Conservation (phyloP, 768 basidiomycete genomes). For the Lentinula detonsa region DNA sequence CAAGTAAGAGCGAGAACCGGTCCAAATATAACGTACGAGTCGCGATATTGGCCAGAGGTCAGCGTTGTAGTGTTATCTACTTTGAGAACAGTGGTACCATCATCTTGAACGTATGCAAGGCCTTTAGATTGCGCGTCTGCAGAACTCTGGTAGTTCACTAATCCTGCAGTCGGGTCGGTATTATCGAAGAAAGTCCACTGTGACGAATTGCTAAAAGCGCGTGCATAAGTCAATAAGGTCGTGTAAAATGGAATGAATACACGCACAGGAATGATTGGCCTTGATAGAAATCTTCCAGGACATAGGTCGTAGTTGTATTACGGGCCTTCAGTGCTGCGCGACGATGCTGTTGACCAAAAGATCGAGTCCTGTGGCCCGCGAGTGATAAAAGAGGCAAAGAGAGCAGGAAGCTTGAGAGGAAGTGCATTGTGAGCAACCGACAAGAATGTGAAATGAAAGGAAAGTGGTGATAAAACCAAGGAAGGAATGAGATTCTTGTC, state of each 20-base stretch:
- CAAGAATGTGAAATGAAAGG: not conserved
- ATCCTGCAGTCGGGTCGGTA: conserved; percentile 65
- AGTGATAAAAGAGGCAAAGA: conserved; percentile 5
- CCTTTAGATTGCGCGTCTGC: conserved; percentile 41
- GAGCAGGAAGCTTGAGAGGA: not conserved
- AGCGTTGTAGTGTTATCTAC: conserved; percentile 37
- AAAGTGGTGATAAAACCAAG: not conserved
- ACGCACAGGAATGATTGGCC: conserved; percentile 60
- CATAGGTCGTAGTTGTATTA: conserved; percentile 2
- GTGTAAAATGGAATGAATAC: not conserved
- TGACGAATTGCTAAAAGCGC: conserved; percentile 24
- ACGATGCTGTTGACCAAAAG: conserved; percentile 1
- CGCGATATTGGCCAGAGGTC: conserved; percentile 32
- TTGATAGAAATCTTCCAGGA: conserved; percentile 18
- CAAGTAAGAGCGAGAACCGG: not conserved
- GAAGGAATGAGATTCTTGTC: not conserved
- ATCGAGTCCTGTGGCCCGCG: not conserved
- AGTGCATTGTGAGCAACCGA: not conserved
- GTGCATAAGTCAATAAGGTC: not conserved
- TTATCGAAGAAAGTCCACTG: conserved; percentile 62
- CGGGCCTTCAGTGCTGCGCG: not conserved
- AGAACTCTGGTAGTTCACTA: conserved; percentile 52
- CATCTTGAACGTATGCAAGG: conserved; percentile 48
- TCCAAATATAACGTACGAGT: conserved; percentile 17
- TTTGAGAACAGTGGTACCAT: conserved; percentile 34